These are phyloP conservation scores for Zelonia costaricensis DNA, from an alignment of 208 protist species.

Conservation along the genomic window DNA sequence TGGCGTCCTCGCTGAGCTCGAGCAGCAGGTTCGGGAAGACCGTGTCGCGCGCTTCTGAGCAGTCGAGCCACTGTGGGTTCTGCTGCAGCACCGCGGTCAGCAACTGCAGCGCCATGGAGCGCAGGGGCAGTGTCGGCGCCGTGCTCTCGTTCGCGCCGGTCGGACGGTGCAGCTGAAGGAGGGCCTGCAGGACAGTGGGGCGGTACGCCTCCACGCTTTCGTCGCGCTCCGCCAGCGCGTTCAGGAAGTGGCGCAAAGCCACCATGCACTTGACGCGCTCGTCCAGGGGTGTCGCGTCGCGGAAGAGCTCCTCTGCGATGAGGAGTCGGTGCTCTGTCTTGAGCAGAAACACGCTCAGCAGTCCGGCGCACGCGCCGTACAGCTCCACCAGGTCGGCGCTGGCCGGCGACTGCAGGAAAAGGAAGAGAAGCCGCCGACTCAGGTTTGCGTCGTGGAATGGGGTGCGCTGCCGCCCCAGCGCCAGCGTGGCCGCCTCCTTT, in stretches of 20 bases:
- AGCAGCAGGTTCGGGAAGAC: slow-evolving; percentile 28
- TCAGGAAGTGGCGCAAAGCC: slow-evolving; percentile 28
- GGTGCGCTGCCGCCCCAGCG: slow-evolving; percentile 15
- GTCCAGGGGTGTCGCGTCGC: slow-evolving; percentile 8
- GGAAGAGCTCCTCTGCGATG: slow-evolving; percentile 19
- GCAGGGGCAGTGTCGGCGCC: slow-evolving; percentile 24
- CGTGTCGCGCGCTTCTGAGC: slow-evolving; percentile 18
- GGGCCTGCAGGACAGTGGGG: slow-evolving; percentile 8
- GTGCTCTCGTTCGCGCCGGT: slow-evolving; percentile 23
- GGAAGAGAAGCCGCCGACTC: slow-evolving; percentile 29
- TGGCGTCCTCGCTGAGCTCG: slow-evolving; percentile 35
- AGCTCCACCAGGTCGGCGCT: slow-evolving; percentile 29
- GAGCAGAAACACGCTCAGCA: slow-evolving; percentile 28
- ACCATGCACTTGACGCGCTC: slow-evolving; percentile 32
- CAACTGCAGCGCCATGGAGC: slow-evolving; percentile 39
- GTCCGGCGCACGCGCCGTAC: slow-evolving; percentile 36
- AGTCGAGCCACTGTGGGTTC: slow-evolving; percentile 38
- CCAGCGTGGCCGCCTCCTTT: slow-evolving; percentile 29
- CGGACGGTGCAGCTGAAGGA: slow-evolving; percentile 18
- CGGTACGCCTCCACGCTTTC: slow-evolving; percentile 23
- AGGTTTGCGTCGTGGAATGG: slow-evolving; percentile 32
- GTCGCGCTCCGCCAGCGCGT: slow-evolving; percentile 18
- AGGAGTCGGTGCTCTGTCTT: slow-evolving; percentile 1
- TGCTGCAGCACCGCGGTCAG: slow-evolving; percentile 36
- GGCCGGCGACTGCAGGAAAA: slow-evolving; percentile 30